Evolutionary conservation across 2,329 filamentous ascomycete species (phyloP).

Genomic region (Cladophialophora psammophila): DNA sequence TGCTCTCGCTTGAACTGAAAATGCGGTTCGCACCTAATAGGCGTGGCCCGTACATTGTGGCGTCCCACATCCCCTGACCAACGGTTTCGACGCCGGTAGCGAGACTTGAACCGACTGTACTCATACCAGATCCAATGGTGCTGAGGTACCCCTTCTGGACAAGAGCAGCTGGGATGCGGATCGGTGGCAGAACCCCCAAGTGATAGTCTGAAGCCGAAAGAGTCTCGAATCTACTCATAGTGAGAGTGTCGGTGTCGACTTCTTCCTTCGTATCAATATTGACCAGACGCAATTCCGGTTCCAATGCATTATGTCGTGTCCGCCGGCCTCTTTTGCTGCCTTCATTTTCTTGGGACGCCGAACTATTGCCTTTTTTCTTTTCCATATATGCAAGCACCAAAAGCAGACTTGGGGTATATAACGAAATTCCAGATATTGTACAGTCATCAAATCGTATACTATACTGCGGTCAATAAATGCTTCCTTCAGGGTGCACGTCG

Average conservation of each 20-base stretch:
- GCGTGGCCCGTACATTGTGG: conserved; percentile 82
- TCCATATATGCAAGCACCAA: conserved; percentile 90
- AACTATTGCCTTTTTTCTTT: conserved; percentile 72
- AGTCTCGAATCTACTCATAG: conserved; percentile 84
- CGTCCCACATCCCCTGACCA: conserved; percentile 85
- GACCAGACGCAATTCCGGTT: conserved; percentile 89
- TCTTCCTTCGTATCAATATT: conserved; percentile 84
- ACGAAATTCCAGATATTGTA: conserved; percentile 93
- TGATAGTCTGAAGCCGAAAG: conserved; percentile 92
- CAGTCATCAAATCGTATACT: conserved; percentile 89
- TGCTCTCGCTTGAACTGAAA: conserved; percentile 85
- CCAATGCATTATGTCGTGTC: conserved; percentile 76
- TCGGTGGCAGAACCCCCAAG: conserved; percentile 80
- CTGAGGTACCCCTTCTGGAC: conserved; percentile 78
- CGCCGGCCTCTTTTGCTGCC: conserved; percentile 49
- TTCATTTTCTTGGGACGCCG: conserved; percentile 62
- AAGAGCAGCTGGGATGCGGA: conserved; percentile 68
- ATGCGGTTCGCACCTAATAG: conserved; percentile 54
- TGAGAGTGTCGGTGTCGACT: conserved; percentile 84
- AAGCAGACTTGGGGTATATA: conserved; percentile 92
- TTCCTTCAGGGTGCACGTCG: neutral
- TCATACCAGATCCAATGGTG: conserved; percentile 64
- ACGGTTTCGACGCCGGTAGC: conserved; percentile 56
- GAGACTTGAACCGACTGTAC: conserved; percentile 37
- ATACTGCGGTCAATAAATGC: conserved; percentile 44